phyloP scores from a whole-genome alignment of 352 stramenopile species.

The Phytopythium litorale region DNA sequence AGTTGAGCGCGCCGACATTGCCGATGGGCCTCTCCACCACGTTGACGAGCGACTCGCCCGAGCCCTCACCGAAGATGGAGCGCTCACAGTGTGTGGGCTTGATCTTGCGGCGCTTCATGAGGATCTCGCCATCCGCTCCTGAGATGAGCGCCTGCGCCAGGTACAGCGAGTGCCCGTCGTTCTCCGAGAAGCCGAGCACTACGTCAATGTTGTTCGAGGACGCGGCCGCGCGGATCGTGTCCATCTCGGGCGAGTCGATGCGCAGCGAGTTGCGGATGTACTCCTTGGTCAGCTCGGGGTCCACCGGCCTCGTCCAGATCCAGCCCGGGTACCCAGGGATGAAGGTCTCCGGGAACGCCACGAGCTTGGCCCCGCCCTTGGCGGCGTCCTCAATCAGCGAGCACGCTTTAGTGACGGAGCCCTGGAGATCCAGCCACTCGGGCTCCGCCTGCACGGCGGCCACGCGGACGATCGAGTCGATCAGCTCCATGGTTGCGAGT shows the following conservation, averaged over 20 bases:
- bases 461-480: slow-evolving; percentile 5
- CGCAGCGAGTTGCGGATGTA: slow-evolving; percentile 19
- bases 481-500: neutral
- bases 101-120: slow-evolving; percentile 24
- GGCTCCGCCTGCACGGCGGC: slow-evolving; percentile 17
- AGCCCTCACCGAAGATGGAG: slow-evolving; percentile 17
- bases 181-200: slow-evolving; percentile 24
- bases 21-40: slow-evolving; percentile 19
- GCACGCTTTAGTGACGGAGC: slow-evolving; percentile 12
- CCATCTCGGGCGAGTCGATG: slow-evolving; percentile 20
- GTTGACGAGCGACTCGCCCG: slow-evolving; percentile 18
- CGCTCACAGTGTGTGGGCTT: slow-evolving; percentile 21
- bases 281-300: slow-evolving; percentile 11
- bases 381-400: slow-evolving; percentile 16
- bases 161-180: slow-evolving; percentile 27
- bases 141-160: slow-evolving; percentile 19
- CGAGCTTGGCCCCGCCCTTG: slow-evolving; percentile 9
- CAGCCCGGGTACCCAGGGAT: slow-evolving; percentile 15
- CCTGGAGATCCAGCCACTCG: slow-evolving; percentile 16
- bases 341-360: slow-evolving; percentile 19
- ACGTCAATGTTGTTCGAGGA: slow-evolving; percentile 19
- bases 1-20: slow-evolving; percentile 15
- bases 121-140: slow-evolving; percentile 12
- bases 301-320: slow-evolving; percentile 15
- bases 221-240: slow-evolving; percentile 16